Evolutionary conservation across 139 green algal genomes (phyloP).

Genomic region (Deuterostichococcus epilithicus): DNA sequence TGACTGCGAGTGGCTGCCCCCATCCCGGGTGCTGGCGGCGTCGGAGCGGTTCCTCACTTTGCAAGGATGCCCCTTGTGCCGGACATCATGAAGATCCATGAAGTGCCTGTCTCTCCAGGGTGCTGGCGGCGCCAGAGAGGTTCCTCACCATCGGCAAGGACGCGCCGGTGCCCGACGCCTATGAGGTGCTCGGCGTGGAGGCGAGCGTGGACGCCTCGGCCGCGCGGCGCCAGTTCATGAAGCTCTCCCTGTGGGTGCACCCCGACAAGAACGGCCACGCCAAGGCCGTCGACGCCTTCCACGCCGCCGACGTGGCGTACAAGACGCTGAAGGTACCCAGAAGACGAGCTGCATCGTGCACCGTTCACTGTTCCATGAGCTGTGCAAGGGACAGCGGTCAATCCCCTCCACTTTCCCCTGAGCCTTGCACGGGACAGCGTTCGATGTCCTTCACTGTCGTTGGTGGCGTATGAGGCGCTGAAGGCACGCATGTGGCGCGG

Average conservation of each 20-base stretch:
- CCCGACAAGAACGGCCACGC: conserved; percentile 89
- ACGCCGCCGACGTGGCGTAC: conserved; percentile 60
- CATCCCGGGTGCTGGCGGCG: too few species aligned
- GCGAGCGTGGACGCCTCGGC: conserved; percentile 23
- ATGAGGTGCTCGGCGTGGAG: conserved; percentile 61
- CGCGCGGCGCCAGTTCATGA: conserved; percentile 75
- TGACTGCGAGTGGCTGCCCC: too few species aligned
- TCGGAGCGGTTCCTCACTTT: too few species aligned
- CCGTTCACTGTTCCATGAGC: neutral
- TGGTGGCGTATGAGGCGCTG: neutral
- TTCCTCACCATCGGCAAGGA: neutral
- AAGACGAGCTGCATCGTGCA: neutral
- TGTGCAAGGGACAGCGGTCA: neutral
- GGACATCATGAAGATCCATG: neutral
- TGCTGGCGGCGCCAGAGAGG: neutral
- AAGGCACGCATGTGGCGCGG: too few species aligned
- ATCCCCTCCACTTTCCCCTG: neutral
- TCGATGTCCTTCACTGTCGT: neutral
- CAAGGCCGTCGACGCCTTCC: conserved; percentile 68
- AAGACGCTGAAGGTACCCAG: conserved; percentile 55
- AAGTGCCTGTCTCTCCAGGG: neutral
- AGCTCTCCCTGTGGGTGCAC: conserved; percentile 80
- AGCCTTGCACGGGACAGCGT: neutral
- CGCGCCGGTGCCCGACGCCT: conserved; percentile 41
- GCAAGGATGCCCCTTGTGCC: too few species aligned